Evolutionary conservation across 768 basidiomycete species (phyloP).

Genomic region (Neoboletus magnificus): DNA sequence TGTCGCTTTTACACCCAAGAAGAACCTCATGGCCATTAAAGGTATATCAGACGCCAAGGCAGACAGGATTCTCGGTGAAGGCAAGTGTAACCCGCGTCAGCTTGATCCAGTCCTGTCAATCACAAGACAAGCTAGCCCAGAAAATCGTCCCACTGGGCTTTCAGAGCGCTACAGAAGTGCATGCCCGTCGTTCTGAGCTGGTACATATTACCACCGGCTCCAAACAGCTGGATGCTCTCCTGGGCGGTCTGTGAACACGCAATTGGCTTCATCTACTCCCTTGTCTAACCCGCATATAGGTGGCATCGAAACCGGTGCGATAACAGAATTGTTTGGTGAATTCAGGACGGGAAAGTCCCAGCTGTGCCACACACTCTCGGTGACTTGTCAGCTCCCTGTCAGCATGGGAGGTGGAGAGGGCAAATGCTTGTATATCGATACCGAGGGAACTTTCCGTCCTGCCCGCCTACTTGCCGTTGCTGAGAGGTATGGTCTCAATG

Average conservation of each 20-base stretch:
- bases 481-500: conserved; percentile 93
- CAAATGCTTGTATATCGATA: conserved; percentile 98
- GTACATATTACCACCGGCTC: conserved; percentile 97
- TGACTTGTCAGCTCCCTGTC: conserved; percentile 95
- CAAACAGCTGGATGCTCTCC: conserved; percentile 90
- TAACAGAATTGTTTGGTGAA: conserved; percentile 97
- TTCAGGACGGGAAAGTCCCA: conserved; percentile 99
- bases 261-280: not conserved
- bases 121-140: conserved; percentile 53
- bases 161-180: conserved; percentile 96
- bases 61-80: conserved; percentile 92
- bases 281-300: conserved; percentile 42
- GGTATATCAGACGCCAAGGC: conserved; percentile 97
- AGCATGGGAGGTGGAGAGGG: conserved; percentile 99
- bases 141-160: conserved; percentile 98
- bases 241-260: conserved; percentile 63
- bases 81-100: conserved; percentile 39
- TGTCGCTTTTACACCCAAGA: conserved; percentile 96
- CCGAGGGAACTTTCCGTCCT: conserved; percentile 98
- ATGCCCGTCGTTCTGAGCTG: conserved; percentile 89
- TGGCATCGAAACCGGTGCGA: conserved; percentile 96
- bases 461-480: conserved; percentile 92
- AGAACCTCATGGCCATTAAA: conserved; percentile 83
- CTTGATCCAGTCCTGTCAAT: conserved; percentile 2
- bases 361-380: conserved; percentile 95